Percentiles rank a stretch among this genome's conserved stretches.
phyloP scores from a whole-genome alignment of 495 filamentous ascomycete species.

The Thermochaetoides thermophila region DNA sequence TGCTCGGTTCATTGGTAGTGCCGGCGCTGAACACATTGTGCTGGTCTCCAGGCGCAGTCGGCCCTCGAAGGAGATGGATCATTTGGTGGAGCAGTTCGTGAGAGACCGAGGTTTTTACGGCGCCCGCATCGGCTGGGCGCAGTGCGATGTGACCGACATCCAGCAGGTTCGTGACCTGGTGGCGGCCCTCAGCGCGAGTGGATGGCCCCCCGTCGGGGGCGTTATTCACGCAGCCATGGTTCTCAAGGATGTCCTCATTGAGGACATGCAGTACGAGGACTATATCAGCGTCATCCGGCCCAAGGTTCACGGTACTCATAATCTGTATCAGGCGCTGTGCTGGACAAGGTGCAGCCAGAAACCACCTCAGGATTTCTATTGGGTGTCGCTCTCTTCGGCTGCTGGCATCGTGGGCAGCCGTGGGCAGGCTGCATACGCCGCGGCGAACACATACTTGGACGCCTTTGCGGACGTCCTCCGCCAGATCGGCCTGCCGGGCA shows the following conservation, averaged over 20 bases:
- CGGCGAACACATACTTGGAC: conserved; percentile 49
- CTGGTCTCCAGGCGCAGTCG: conserved; percentile 43
- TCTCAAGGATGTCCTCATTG: conserved; percentile 40
- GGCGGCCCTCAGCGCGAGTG: conserved; percentile 17
- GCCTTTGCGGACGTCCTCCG: conserved; percentile 34
- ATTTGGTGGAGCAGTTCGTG: too few relatives aligned
- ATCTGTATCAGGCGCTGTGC: conserved; percentile 42
- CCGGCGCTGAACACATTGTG: conserved; percentile 43
- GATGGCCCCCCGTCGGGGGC: conserved; percentile 30
- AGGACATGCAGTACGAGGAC: conserved; percentile 39
- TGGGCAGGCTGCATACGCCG: conserved; percentile 49
- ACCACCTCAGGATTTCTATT: conserved; percentile 51
- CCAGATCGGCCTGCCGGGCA: conserved; percentile 29
- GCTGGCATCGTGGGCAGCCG: conserved; percentile 43
- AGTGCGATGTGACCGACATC: conserved; percentile 29
- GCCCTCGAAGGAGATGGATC: too few relatives aligned
- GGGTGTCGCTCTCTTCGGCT: conserved; percentile 46
- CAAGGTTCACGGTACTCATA: conserved; percentile 41
- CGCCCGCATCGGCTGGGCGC: conserved; percentile 25
- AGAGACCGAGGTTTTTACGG: too few relatives aligned
- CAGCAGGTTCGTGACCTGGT: conserved; percentile 25
- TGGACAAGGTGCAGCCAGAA: too few relatives aligned
- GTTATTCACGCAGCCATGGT: conserved; percentile 42
- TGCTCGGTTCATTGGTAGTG: conserved; percentile 42
- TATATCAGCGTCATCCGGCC: conserved; percentile 34